Conservation (phyloP, 805 yeast genomes). For the Candida andamanensis region DNA sequence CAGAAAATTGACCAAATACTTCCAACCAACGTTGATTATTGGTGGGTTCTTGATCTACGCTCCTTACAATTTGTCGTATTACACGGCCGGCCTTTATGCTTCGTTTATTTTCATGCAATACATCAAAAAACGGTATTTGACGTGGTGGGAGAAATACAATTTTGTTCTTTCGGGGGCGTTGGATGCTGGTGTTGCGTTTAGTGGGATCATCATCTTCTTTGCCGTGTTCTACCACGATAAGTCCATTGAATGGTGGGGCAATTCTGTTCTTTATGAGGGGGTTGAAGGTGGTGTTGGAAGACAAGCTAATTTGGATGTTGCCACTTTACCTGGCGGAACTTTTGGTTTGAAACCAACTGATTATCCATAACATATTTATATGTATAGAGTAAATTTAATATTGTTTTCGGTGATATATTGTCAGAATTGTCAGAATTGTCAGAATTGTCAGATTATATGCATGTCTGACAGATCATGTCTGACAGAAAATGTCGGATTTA, state of each 20-base stretch:
- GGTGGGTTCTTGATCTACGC: constrained; percentile 28
- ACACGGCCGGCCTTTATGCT: constrained; percentile 24
- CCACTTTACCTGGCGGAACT: constrained; percentile 27
- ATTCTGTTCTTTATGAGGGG: constrained; percentile 23
- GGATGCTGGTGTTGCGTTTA: constrained; percentile 31
- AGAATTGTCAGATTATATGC: too few species aligned
- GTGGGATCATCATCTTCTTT: constrained; percentile 31
- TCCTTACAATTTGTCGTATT: constrained; percentile 28
- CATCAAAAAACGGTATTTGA: constrained; percentile 20
- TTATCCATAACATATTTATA: constrained; percentile 11
- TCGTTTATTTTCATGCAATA: constrained; percentile 24
- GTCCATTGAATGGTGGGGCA: constrained; percentile 29
- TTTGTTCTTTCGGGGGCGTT: constrained; percentile 26
- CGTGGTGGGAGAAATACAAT: constrained; percentile 36
- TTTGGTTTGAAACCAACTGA: constrained; percentile 22
- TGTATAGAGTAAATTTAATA: neutral
- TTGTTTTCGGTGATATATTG: too few species aligned
- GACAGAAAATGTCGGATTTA: too few species aligned
- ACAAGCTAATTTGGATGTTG: constrained; percentile 9
- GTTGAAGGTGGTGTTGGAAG: constrained; percentile 28
- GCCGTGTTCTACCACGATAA: constrained; percentile 31
- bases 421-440: too few species aligned
- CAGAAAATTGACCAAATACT: constrained; percentile 18
- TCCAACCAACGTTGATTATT: constrained; percentile 31
- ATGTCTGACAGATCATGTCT: too few species aligned